A percentile compares a stretch with the other conserved stretches of the same genome.
These are phyloP conservation scores for Sporisorium iseilematis-ciliati DNA, from an alignment of 1,284 basidiomycete genomes.

Conservation along the genomic window DNA sequence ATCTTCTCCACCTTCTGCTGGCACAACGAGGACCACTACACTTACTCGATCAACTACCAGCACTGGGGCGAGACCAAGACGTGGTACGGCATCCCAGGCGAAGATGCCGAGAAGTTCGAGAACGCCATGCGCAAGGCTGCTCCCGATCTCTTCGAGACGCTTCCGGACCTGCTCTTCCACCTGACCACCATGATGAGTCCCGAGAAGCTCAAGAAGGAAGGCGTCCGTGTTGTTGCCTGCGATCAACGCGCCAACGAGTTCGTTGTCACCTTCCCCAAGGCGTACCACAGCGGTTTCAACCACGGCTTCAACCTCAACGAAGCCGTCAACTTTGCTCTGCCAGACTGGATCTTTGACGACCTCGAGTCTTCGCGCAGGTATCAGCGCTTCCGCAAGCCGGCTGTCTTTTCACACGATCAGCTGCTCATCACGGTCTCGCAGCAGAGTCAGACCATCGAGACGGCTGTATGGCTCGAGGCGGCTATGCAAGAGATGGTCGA, in stretches of 20 bases:
- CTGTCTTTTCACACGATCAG: conserved; percentile 98
- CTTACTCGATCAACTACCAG: conserved; percentile 79
- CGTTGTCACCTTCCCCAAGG: conserved; percentile 93
- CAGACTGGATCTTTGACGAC: conserved; percentile 91
- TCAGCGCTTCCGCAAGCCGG: conserved; percentile 87
- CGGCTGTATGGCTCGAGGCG: conserved; percentile 82
- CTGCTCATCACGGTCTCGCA: conserved; percentile 93
- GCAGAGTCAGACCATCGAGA: conserved; percentile 91
- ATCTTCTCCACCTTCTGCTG: conserved; percentile 99
- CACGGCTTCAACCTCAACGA: conserved; percentile 99
- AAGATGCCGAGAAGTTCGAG: conserved; percentile 94
- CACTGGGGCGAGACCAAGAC: conserved; percentile 99
- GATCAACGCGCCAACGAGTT: conserved; percentile 98
- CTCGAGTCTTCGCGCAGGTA: conserved; percentile 87
- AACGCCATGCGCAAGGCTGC: conserved; percentile 93
- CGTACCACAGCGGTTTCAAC: conserved; percentile 98
- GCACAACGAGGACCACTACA: conserved; percentile 99
- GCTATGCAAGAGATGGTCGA: conserved; percentile 89
- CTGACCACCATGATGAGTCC: conserved; percentile 99
- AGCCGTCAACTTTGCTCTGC: conserved; percentile 97
- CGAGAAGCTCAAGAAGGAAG: conserved; percentile 83
- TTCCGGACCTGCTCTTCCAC: conserved; percentile 96
- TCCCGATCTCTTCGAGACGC: conserved; percentile 97
- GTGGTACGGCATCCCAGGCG: conserved; percentile 97
- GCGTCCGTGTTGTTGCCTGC: conserved; percentile 92